Evolutionary conservation across 768 basidiomycete genomes (phyloP).

Genomic region (Auriculariales sp.): DNA sequence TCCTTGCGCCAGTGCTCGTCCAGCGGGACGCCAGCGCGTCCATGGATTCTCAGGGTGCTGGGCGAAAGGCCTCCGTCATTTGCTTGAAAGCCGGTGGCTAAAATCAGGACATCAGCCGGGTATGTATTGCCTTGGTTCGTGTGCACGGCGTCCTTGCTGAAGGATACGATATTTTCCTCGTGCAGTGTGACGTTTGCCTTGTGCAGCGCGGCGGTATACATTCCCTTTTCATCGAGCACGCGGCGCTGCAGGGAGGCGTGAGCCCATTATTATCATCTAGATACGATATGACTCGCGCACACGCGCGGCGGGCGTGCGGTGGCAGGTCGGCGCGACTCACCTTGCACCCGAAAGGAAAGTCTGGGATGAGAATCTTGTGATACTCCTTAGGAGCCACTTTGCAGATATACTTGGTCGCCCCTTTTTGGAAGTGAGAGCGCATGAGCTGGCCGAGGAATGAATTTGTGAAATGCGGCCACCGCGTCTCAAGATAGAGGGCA

Average conservation of each 20-base stretch:
- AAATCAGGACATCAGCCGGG: constrained; percentile 12
- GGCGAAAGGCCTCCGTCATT: constrained; percentile 3
- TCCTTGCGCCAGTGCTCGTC: constrained; percentile 6
- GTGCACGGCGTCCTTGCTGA: constrained; percentile 6
- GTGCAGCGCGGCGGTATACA: constrained; percentile 9
- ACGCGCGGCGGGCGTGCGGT: no score
- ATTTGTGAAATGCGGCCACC: not conserved
- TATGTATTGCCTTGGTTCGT: constrained; percentile 6
- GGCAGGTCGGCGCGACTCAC: not conserved
- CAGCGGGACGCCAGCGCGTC: constrained; percentile 9
- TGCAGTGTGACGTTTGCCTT: constrained; percentile 8
- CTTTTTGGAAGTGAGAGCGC: not conserved
- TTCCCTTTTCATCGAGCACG: constrained; percentile 10
- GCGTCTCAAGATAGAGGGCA: not conserved
- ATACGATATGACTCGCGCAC: not conserved
- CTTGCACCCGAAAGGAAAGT: constrained; percentile 12
- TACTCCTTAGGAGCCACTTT: constrained; percentile 11
- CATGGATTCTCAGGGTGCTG: constrained; percentile 8
- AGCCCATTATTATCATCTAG: not conserved
- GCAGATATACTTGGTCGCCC: constrained; percentile 4
- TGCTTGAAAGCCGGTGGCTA: constrained; percentile 8
- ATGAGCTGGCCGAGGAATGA: constrained; percentile 1
- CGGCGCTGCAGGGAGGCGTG: constrained; percentile 10
- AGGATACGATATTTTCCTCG: constrained; percentile 7
- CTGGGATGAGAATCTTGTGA: constrained; percentile 9